Evolutionary conservation across 371 early-diverging fungal genomes (phyloP), one percentile per base, ranked within the genome.

Genomic region (Mortierella sp.): DNA sequence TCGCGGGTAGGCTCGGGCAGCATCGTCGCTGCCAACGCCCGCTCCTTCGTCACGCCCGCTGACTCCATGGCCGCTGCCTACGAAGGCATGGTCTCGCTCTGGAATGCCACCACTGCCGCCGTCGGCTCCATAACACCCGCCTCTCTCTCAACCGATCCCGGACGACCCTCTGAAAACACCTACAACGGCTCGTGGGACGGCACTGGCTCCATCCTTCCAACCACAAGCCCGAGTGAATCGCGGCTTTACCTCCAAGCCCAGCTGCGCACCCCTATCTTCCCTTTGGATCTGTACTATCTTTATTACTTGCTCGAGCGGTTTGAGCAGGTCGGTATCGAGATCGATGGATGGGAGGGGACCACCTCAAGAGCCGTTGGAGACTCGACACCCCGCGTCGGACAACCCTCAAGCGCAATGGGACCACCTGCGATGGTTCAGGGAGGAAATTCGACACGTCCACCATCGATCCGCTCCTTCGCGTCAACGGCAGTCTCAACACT

Each of bases 221-320:
- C 69, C 54, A 42, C 46, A 28, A 78, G 19, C 50, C 80, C 54
- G 57, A 68, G 3, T 56, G 78, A 62, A 73, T 71, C 56, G 54
- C 83, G 27, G 79, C 80, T 61, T 72, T 81, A 82, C 79, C 80
- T 34, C 41, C 54, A 39, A 67, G 60, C 58, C 21, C 64, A 64
- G 39, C 64, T 78, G 42, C 64, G 59, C 24, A 80, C 74, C 28
- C 82, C 83, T 6, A 81, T 82, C 18, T 56, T 89, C 1, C 80
- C 87, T 3, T 71, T 89, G 7, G 88, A 89, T 71, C 81, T 84
- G 16, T 85, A 87, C 38, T 84, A 88, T 52, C 68, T 88, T 18
- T 87, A 87, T 61, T 89, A 86, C 54, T 60, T 89, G 7, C 67
- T 85, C 16, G 85, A 87, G 0, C 87, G 85, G 49, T 89, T 88